These are phyloP conservation scores for Beauveria brongniartii DNA, from an alignment of 2,329 filamentous ascomycete species.

Conservation along the genomic window DNA sequence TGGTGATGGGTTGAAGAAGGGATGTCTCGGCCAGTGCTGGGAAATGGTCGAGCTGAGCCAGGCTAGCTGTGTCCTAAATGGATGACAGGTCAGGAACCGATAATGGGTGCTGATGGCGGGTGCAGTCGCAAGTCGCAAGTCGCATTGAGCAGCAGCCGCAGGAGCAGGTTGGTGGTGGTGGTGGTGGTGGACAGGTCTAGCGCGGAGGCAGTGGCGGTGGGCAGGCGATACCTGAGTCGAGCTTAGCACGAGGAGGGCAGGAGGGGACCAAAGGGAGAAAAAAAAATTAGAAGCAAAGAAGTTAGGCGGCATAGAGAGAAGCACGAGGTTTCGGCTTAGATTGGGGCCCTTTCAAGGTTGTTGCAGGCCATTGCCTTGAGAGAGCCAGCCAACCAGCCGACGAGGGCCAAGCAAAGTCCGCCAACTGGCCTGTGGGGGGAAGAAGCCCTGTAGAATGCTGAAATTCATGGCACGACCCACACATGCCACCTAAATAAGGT, in stretches of 20 bases:
- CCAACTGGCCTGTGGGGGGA: too few relatives aligned
- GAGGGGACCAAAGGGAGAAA: not conserved
- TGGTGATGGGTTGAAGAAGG: conserved; percentile 1
- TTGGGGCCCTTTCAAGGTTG: not conserved
- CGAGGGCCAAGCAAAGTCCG: not conserved
- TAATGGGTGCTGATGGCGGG: not conserved
- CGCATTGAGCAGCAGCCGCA: not conserved
- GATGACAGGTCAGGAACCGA: not conserved
- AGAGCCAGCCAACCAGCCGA: not conserved
- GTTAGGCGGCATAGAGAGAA: not conserved
- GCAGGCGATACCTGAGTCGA: not conserved
- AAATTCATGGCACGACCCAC: too few relatives aligned
- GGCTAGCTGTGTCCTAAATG: not conserved
- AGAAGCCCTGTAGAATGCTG: not conserved
- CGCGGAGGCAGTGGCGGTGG: not conserved
- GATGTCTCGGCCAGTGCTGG: not conserved
- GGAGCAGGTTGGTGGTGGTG: not conserved
- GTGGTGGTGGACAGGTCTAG: not conserved
- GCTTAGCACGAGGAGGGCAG: not conserved
- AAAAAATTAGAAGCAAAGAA: not conserved
- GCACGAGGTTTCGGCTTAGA: not conserved
- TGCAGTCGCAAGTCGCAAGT: not conserved
- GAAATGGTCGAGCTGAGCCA: not conserved
- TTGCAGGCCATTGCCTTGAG: not conserved
- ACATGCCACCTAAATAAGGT: too few relatives aligned